Percentiles rank a stretch among this genome's conserved stretches.
phyloP scores from a whole-genome alignment of 345 rosid species.

The Isatis tinctoria region DNA sequence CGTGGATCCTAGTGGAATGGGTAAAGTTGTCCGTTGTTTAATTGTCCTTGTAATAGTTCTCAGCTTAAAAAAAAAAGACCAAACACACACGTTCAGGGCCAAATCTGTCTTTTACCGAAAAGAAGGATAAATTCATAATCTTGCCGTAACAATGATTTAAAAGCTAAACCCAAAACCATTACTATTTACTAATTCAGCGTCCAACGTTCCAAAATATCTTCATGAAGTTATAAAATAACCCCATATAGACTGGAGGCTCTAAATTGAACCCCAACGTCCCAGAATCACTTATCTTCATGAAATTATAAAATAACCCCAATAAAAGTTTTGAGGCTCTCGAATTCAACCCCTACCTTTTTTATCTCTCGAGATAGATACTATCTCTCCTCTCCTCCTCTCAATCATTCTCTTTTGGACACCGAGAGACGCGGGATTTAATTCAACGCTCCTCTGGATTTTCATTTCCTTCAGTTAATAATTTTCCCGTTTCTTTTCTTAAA shows the following conservation, averaged over 20 bases:
- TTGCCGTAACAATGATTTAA: not conserved
- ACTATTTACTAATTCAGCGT: not conserved
- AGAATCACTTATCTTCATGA: not conserved
- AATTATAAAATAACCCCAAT: constrained; percentile 14
- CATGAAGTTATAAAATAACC: not conserved
- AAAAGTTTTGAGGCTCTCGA: not conserved
- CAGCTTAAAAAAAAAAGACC: no score
- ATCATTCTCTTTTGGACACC: not conserved
- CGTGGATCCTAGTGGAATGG: no score
- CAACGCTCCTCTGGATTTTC: constrained; percentile 29
- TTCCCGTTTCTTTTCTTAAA: not conserved
- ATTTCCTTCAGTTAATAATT: constrained; percentile 7
- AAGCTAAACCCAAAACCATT: not conserved
- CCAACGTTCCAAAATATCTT: constrained; percentile 8
- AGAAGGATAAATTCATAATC: not conserved
- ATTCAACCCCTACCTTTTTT: not conserved
- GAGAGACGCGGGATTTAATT: constrained; percentile 30
- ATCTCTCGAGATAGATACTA: not conserved
- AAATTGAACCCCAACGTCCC: not conserved
- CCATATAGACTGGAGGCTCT: not conserved
- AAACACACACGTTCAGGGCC: not conserved
- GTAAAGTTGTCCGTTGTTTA: no score
- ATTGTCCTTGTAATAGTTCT: no score
- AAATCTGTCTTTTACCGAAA: not conserved
- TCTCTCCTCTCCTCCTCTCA: not conserved